These are phyloP conservation scores for Hypoxylon sp. DNA, from an alignment of 2,329 filamentous ascomycete genomes.

Conservation along the genomic window DNA sequence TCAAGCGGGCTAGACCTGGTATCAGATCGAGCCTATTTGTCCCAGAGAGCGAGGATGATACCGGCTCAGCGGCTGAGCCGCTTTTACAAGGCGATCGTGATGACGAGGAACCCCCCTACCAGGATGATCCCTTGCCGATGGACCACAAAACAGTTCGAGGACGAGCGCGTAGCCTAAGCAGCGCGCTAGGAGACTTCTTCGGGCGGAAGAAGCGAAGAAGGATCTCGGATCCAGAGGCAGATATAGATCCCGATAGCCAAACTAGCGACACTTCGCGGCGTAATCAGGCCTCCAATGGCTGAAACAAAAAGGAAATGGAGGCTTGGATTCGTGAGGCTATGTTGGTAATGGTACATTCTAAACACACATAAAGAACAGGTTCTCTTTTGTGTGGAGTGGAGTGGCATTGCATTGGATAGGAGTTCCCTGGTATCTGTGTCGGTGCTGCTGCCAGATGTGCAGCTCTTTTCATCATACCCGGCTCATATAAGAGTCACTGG, in stretches of 20 bases:
- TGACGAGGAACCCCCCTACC: constrained; percentile 42
- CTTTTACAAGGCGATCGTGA: constrained; percentile 41
- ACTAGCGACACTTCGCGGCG: constrained; percentile 23
- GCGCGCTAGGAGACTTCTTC: constrained; percentile 56
- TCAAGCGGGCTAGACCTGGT: constrained; percentile 63
- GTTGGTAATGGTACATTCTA: constrained; percentile 17
- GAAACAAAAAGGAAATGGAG: neutral
- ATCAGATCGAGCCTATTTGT: constrained; percentile 69
- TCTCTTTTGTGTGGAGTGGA: constrained; percentile 24
- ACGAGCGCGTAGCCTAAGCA: constrained; percentile 57
- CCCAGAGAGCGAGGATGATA: constrained; percentile 56
- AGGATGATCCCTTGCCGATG: constrained; percentile 34
- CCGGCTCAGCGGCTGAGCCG: constrained; percentile 40
- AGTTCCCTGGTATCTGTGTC: constrained; percentile 45
- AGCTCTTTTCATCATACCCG: constrained; percentile 38
- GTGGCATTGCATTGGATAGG: constrained; percentile 52
- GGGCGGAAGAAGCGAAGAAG: constrained; percentile 50
- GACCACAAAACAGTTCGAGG: constrained; percentile 48
- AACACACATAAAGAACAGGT: constrained; percentile 10
- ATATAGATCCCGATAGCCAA: constrained; percentile 37
- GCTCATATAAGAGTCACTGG: constrained; percentile 15
- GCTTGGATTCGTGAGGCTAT: neutral
- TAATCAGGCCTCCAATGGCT: constrained; percentile 25
- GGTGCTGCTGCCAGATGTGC: constrained; percentile 25
- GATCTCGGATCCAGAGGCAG: constrained; percentile 49